Percentiles rank a stretch among this genome's conserved stretches.
These are phyloP conservation scores for Friedmanniomyces endolithicus DNA, from an alignment of 495 filamentous ascomycete genomes.

Conservation along the genomic window DNA sequence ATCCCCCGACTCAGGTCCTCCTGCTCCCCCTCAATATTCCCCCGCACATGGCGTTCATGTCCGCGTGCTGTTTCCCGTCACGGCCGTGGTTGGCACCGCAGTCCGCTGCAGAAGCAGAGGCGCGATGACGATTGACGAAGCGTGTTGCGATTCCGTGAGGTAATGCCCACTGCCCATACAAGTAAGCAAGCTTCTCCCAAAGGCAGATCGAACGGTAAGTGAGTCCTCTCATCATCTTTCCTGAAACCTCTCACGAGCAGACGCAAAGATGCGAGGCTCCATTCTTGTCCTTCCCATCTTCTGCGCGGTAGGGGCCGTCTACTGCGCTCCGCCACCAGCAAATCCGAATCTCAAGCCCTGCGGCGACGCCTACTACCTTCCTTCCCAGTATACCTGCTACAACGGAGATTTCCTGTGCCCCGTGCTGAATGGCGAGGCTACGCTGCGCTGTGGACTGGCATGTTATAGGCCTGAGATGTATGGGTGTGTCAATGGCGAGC, in stretches of 20 bases:
- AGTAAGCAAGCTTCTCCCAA: no score
- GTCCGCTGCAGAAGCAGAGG: background rate
- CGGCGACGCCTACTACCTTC: constrained; percentile 30
- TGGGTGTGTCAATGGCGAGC: constrained; percentile 24
- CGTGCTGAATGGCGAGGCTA: constrained; percentile 28
- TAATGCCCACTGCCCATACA: no score
- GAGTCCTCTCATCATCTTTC: background rate
- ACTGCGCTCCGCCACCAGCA: background rate
- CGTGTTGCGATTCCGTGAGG: background rate
- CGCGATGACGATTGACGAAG: background rate
- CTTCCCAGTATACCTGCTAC: constrained; percentile 37
- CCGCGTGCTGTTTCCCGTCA: background rate
- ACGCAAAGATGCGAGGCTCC: no score
- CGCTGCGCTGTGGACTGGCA: constrained; percentile 30
- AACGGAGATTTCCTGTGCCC: constrained; percentile 32
- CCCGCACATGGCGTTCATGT: background rate
- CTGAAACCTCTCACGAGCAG: no score
- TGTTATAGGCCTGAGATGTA: constrained; percentile 33
- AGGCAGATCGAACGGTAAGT: background rate
- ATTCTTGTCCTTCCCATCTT: background rate
- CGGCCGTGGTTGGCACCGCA: background rate
- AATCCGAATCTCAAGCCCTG: constrained; percentile 25
- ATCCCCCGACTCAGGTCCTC: background rate
- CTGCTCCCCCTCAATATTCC: background rate
- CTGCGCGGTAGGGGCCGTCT: background rate